Evolutionary conservation across 2,329 filamentous ascomycete genomes (phyloP).

Genomic region (Paracoccidioides brasiliensis): DNA sequence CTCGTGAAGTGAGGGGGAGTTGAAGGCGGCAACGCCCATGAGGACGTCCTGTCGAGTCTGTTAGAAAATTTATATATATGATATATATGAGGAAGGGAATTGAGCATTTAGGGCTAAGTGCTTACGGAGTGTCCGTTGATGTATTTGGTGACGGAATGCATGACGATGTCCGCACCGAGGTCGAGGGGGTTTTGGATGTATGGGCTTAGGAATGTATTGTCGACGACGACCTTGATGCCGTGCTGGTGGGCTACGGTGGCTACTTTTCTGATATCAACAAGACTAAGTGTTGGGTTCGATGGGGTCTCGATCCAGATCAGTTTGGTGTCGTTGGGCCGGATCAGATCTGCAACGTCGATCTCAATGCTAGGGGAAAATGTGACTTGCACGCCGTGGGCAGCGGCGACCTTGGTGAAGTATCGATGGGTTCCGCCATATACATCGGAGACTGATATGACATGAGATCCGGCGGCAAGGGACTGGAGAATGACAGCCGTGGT

Average conservation of each 20-base stretch:
- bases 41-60: constrained; percentile 56
- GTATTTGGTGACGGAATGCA: constrained; percentile 97
- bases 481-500: constrained; percentile 90
- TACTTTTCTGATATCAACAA: constrained; percentile 86
- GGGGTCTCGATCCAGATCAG: constrained; percentile 96
- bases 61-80: constrained; percentile 6
- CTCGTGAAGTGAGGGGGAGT: constrained; percentile 63
- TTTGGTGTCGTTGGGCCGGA: constrained; percentile 69
- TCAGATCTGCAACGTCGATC: constrained; percentile 70
- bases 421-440: constrained; percentile 96
- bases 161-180: constrained; percentile 89
- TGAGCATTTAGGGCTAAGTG: not conserved
- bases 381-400: constrained; percentile 84
- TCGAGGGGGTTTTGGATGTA: constrained; percentile 95
- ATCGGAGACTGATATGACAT: constrained; percentile 92
- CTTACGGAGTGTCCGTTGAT: constrained; percentile 77
- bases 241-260: constrained; percentile 70
- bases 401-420: constrained; percentile 96
- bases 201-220: constrained; percentile 95
- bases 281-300: constrained; percentile 81
- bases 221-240: constrained; percentile 91
- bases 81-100: not conserved
- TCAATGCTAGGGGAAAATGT: constrained; percentile 92
- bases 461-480: constrained; percentile 76
- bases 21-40: constrained; percentile 95